Evolutionary conservation across 1,139 yeast genomes (phyloP).

Genomic region (Geotrichum klebahnii): DNA sequence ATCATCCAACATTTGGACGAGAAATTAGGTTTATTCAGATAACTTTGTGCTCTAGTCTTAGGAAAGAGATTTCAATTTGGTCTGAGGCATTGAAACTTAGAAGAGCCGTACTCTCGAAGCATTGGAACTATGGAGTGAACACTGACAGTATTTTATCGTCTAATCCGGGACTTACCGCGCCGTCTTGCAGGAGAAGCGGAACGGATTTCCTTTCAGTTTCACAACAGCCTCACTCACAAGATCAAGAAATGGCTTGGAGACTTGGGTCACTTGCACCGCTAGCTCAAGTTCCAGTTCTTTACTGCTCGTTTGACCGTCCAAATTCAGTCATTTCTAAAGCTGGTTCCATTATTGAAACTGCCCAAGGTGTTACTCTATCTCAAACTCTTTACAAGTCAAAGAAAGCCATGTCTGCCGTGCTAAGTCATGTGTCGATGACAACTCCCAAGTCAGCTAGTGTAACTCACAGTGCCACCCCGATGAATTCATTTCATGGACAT

Average conservation of each 20-base stretch:
- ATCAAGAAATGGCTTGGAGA: constrained; percentile 12
- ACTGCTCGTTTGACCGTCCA: constrained; percentile 11
- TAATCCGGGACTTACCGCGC: not conserved
- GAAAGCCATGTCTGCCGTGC: not conserved
- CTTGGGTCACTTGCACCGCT: constrained; percentile 14
- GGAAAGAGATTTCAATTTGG: constrained; percentile 22
- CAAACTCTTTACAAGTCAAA: not conserved
- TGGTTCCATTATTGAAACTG: constrained; percentile 1
- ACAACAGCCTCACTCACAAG: not conserved
- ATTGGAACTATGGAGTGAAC: constrained; percentile 22
- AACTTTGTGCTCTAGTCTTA: not conserved
- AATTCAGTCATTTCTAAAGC: not conserved
- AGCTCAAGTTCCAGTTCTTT: constrained; percentile 3
- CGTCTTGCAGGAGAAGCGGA: not conserved
- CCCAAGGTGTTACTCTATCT: constrained; percentile 1
- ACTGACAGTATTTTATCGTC: not conserved
- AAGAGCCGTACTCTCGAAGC: constrained; percentile 23
- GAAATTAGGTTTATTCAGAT: constrained; percentile 23
- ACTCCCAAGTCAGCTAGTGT: not conserved
- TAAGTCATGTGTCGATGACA: not conserved
- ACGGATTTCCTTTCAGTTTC: not conserved
- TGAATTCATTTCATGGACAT: not conserved
- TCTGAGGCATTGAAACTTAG: constrained; percentile 24
- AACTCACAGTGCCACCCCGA: not conserved
- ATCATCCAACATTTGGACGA: constrained; percentile 20